Evolutionary conservation across 495 filamentous ascomycete genomes (phyloP).

Genomic region (Pseudomonodictys pantanalensis): DNA sequence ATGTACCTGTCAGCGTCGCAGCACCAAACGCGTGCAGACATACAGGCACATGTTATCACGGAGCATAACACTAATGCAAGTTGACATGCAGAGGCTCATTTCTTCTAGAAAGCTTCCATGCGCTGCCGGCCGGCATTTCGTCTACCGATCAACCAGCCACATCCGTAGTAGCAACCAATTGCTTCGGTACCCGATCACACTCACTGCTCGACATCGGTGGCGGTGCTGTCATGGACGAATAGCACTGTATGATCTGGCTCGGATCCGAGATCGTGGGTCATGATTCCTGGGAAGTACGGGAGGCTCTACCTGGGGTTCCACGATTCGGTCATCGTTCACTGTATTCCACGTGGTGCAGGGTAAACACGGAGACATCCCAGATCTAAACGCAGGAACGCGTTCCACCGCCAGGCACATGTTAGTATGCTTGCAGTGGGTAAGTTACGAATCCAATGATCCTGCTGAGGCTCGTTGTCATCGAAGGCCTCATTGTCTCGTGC

Average conservation of each 20-base stretch:
- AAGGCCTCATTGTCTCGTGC: neutral
- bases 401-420: too few relatives aligned
- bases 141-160: neutral
- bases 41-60: too few relatives aligned
- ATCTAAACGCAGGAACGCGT: too few relatives aligned
- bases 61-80: too few relatives aligned
- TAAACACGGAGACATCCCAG: too few relatives aligned
- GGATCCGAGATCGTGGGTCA: neutral
- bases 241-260: neutral
- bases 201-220: neutral
- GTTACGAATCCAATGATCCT: too few relatives aligned
- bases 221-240: neutral
- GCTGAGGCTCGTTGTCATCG: too few relatives aligned
- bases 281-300: neutral
- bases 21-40: too few relatives aligned
- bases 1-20: too few relatives aligned
- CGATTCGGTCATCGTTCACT: constrained; percentile 7
- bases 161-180: neutral
- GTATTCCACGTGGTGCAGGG: neutral
- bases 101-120: neutral
- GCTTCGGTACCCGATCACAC: neutral
- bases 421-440: too few relatives aligned
- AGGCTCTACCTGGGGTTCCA: neutral
- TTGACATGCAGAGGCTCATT: too few relatives aligned
- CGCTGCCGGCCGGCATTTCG: neutral